Evolutionary conservation across 2,329 filamentous ascomycete species (phyloP).

Genomic region (Pseudopithomyces chartarum): DNA sequence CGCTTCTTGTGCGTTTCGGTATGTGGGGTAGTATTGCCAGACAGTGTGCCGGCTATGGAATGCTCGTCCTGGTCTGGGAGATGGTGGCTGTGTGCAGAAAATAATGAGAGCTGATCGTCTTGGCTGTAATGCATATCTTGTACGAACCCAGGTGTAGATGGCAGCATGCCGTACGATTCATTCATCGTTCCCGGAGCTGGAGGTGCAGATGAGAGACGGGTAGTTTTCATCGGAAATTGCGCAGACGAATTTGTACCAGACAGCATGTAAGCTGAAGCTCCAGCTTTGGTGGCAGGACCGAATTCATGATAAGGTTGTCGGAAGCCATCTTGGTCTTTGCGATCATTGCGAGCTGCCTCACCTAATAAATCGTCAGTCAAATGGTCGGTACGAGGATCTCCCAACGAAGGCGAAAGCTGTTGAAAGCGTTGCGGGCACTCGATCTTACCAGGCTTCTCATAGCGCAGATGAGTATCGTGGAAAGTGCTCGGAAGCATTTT

Average conservation of each 20-base stretch:
- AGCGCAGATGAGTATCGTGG: neutral
- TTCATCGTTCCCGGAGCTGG: neutral
- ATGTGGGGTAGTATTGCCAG: neutral
- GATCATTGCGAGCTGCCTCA: too few species aligned
- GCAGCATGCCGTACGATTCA: neutral
- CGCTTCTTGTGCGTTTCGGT: neutral
- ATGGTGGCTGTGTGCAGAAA: neutral
- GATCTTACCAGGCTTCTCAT: neutral
- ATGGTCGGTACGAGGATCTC: too few species aligned
- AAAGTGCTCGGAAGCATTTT: neutral
- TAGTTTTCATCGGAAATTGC: neutral
- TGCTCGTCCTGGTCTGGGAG: neutral
- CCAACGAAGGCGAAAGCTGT: neutral
- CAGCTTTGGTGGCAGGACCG: neutral
- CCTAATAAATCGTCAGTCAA: too few species aligned
- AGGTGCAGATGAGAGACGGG: neutral
- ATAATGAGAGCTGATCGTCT: neutral
- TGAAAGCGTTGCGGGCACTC: neutral
- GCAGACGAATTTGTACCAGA: neutral
- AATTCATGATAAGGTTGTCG: neutral
- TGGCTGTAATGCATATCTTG: neutral
- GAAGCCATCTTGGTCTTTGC: neutral
- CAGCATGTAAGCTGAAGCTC: neutral
- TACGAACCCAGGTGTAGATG: neutral
- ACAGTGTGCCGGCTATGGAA: too few species aligned